Evolutionary conservation across 1,139 yeast genomes (phyloP), one percentile per base, ranked within the genome.

Genomic region (Candida buenavistaensis): DNA sequence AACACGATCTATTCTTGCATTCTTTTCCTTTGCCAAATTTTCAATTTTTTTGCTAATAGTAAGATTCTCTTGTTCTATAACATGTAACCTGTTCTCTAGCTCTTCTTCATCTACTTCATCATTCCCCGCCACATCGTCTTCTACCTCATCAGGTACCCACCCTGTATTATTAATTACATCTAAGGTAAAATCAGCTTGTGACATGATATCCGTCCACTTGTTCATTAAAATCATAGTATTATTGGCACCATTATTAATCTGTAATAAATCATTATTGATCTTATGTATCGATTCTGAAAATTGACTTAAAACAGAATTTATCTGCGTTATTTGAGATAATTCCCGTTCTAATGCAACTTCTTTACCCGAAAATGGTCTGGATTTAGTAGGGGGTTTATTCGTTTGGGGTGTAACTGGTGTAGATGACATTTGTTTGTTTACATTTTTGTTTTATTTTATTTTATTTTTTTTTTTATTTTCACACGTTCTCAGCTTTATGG

Each of bases 171-270:
- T 57, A 23, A 61, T 52, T 30, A 58, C 56, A 36, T 67, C 66
- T 23, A 55, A 59, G 5, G 75, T 70, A 46, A 67, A 68, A 37
- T 61, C 64, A 9, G 76, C 64, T 44, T 72, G 77, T 19, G 74
- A 65, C 20, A 72, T 51, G 28, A 72, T 72, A 32, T 64, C 56
- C 23, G 66, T 61, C 77, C 77, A 72, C 41, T 69, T 67, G 30
- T 63, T 67, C 32, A 72, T 54, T 21, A 72, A 52, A 14, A 56
- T 58, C 36, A 65, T 62, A 2, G 75, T 59, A 39, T 58, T 57
- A 27, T 55, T 57, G 10, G 66, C 58, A 8, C 72, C 55, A 11
- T 49, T 53, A 38, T 64, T 59, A 32, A 62, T 50, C n/a, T 47
- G 48, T n/a, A 44, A 41, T 4, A 70, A 54, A 40, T 66, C 60